Evolutionary conservation across 2,329 filamentous ascomycete species (phyloP), one percentile per base, ranked within the genome.

Genomic region (Monilinia fructigena): DNA sequence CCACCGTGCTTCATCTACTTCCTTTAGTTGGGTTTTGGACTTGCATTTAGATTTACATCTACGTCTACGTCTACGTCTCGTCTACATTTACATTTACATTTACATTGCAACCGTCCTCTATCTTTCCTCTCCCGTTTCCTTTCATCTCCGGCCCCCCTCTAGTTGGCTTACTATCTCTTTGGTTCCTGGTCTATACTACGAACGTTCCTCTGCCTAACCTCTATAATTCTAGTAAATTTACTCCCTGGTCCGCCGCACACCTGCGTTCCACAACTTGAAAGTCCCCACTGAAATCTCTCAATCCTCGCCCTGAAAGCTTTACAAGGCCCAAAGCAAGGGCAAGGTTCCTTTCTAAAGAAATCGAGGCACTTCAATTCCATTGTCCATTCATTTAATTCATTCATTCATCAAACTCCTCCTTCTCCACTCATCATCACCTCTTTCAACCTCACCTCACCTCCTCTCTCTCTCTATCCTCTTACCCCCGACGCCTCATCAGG

Each of bases 331-430:
- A 63, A 38, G 61, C 50, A 28, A 28, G 28, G 28, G 28, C 28
- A 54, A 55, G 50, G 50, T 55, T 45, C 16, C 23, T 53, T 18
- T 35, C 31, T 28, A 35, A 35, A 35, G 35, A 63, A 62, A 55
- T 55, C 61, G 52, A 63, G 61, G 61, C 61, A 20, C 50, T 63
- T 63, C 61, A 55, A 63, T 35, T 63, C 53, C 7, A 35, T 35
- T 8, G 47, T 35, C 28, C 62, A 64, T 47, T 55, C 20, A 42
- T 45, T 63, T 35, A 35, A 35, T 35, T 5, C 62, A 42, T 64
- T 64, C 62, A 47, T 64, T 58, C 38, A 48, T 53, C 53, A 40
- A 28, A 28, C 62, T 55, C 23, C 48, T 45, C 28, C 63, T 35
- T 35, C 31, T 35, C 31, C 31, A 35, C 31, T 8, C 31, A 42